Conservation (phyloP, 345 rosid genomes). For the Lepidium didymum region DNA sequence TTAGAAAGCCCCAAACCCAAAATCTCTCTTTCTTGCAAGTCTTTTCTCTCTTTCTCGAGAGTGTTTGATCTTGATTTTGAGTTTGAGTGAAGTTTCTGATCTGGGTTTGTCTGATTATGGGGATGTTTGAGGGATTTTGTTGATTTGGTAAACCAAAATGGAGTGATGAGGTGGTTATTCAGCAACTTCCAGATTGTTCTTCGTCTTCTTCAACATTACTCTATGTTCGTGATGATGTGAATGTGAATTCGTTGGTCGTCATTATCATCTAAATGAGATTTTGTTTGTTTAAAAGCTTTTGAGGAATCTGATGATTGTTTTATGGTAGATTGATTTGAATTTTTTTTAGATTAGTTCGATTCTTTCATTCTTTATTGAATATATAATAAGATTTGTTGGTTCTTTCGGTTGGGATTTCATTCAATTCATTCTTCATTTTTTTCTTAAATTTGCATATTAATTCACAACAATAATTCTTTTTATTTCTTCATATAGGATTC, state of each 20-base stretch:
- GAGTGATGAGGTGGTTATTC: constrained; percentile 32
- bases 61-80: background rate
- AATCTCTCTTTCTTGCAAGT: no score
- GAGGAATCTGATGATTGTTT: constrained; percentile 96
- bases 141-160: constrained; percentile 31
- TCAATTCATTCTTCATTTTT: background rate
- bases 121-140: constrained; percentile 4
- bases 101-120: constrained; percentile 1
- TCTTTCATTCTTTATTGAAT: constrained; percentile 75
- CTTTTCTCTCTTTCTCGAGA: background rate
- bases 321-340: constrained; percentile 41
- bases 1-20: no score
- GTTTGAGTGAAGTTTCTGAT: background rate
- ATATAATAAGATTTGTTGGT: constrained; percentile 21
- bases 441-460: constrained; percentile 15
- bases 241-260: no score
- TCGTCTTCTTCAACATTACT: no score
- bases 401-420: constrained; percentile 15
- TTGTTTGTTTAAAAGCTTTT: background rate
- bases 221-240: no score
- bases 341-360: constrained; percentile 33
- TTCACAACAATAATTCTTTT: constrained; percentile 2
- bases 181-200: no score
- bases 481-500: constrained; percentile 34
- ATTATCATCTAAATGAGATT: no score